These are phyloP conservation scores for Vicia villosa DNA, from an alignment of 306 rosid genomes.

Conservation along the genomic window DNA sequence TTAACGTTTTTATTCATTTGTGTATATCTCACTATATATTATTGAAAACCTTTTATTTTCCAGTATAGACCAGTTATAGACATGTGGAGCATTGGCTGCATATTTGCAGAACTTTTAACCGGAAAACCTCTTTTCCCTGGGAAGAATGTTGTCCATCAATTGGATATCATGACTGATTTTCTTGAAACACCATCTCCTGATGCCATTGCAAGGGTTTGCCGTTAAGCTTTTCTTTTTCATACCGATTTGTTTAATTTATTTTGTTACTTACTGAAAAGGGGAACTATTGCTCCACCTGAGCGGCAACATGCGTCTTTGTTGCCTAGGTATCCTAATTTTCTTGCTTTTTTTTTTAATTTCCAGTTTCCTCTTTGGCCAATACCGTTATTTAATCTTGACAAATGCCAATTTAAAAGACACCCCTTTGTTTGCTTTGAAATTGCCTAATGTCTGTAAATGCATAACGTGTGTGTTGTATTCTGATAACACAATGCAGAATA, in stretches of 20 bases:
- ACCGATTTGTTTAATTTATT: conserved; percentile 19
- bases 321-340: conserved; percentile 64
- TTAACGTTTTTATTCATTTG: too few relatives aligned
- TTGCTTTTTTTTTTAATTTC: neutral
- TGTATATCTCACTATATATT: conserved; percentile 3
- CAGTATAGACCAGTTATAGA: conserved; percentile 96
- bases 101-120: too few relatives aligned
- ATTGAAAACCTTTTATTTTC: conserved; percentile 24
- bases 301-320: conserved; percentile 96
- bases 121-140: too few relatives aligned
- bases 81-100: too few relatives aligned
- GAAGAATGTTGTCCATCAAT: too few relatives aligned
- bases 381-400: too few relatives aligned
- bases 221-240: too few relatives aligned
- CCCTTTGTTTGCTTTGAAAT: conserved; percentile 20
- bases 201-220: too few relatives aligned
- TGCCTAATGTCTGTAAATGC: conserved; percentile 37
- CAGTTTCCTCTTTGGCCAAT: conserved; percentile 23
- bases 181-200: too few relatives aligned
- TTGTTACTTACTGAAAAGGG: conserved; percentile 56
- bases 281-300: conserved; percentile 78
- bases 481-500: conserved; percentile 56
- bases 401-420: neutral
- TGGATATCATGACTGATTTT: too few relatives aligned
- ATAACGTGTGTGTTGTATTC: conserved; percentile 83